Conservation (phyloP, 1,284 basidiomycete species). For the Leccinum subrobustum region DNA sequence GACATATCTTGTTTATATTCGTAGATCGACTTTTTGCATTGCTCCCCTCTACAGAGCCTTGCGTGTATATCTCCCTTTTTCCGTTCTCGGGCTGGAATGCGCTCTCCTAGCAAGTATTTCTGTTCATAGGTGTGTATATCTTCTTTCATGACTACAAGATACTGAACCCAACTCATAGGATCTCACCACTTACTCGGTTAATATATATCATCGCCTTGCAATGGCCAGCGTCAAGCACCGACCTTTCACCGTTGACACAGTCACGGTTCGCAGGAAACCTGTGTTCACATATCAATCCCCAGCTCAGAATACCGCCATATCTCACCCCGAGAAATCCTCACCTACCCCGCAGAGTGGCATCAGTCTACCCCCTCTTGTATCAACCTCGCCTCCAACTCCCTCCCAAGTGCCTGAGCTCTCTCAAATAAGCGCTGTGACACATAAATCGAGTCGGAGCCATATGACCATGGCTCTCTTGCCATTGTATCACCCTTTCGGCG, state of each 20-base stretch:
- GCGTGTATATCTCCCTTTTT: slow-evolving; percentile 18
- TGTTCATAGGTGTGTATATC: slow-evolving; percentile 24
- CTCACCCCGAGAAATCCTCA: slow-evolving; percentile 17
- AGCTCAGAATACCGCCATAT: slow-evolving; percentile 22
- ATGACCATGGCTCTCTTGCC: slow-evolving; percentile 55
- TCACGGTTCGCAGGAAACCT: slow-evolving; percentile 47
- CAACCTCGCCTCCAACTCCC: slow-evolving; percentile 13
- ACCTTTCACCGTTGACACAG: slow-evolving; percentile 10
- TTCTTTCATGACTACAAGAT: neutral
- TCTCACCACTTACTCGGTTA: slow-evolving; percentile 8
- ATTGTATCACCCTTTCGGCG: slow-evolving; percentile 67
- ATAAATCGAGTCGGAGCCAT: slow-evolving; percentile 21
- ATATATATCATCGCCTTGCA: slow-evolving; percentile 11
- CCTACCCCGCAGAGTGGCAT: slow-evolving; percentile 13
- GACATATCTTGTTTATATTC: slow-evolving; percentile 28
- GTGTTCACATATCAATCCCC: slow-evolving; percentile 52
- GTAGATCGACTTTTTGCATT: slow-evolving; percentile 11
- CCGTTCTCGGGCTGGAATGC: slow-evolving; percentile 24
- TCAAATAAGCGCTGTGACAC: slow-evolving; percentile 6
- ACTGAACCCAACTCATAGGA: slow-evolving; percentile 14
- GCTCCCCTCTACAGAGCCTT: slow-evolving; percentile 4
- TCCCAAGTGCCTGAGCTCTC: slow-evolving; percentile 22
- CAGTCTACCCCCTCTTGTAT: slow-evolving; percentile 4
- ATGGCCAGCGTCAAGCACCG: slow-evolving; percentile 28
- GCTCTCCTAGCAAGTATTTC: slow-evolving; percentile 10